Evolutionary conservation across 345 rosid species (phyloP), one percentile per base, ranked within the genome.

Genomic region (Pugionium dolabratum): DNA sequence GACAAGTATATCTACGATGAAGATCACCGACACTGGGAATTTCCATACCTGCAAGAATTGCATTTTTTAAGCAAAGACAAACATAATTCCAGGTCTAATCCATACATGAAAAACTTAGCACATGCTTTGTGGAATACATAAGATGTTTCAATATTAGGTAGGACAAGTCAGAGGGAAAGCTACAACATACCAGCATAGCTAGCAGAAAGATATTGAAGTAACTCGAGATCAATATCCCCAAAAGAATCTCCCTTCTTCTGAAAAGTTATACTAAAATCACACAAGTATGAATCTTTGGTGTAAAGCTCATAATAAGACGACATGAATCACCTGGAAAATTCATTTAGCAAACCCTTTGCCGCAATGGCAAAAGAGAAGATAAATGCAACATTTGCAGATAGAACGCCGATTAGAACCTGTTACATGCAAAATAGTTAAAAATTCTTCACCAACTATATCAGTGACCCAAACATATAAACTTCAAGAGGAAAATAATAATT

Each of bases 11-110:
- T 93, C 96, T 46, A 85, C 75, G 50, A 86, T 80, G 73, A 78
- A 81, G 68, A 83, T 78, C 71, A 86, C 94, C 25, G 88, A 82
- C 40, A 86, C 40, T 36, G 97, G 98, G 66, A 92, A 92, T 62
- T 86, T 83, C 97, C 96, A 87, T 41, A 92, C 85, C 97, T 87
- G 86, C 27, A 66, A 41, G 25, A 26, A 32, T 42, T 7, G 0
- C 27, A 29, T 4, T 37, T 37, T 64, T 37, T 63, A 0, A 48
- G 69, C 58, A 41, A 47, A 54, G 45, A 49, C 4, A 47, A n/a
- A 37, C 37, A 37, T 4, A 9, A 25, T 5, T 42, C 30, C n/a
- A 53, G 7, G 35, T 41, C 31, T 40, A 18, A 31, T 32, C 36
- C 6, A 55, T 29, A 18, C 41, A 47, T 18, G 18, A 0, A 41